Evolutionary conservation across 2,329 filamentous ascomycete genomes (phyloP).

Genomic region (Sporothrix brunneoviolacea): DNA sequence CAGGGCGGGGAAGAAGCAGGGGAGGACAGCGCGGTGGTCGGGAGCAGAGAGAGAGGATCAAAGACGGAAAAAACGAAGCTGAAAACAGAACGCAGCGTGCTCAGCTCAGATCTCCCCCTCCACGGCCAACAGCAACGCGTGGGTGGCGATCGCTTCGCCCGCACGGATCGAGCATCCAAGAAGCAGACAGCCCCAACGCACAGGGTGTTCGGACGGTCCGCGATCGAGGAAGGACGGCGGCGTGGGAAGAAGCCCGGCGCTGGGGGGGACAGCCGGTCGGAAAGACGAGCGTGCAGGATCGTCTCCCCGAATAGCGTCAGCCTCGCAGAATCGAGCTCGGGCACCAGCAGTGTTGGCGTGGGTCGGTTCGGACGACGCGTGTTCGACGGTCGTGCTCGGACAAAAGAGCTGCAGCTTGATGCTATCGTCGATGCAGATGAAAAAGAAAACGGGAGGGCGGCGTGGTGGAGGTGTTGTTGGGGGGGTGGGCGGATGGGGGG

Average conservation of each 20-base stretch:
- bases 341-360: neutral
- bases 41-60: too few species aligned
- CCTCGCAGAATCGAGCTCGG: neutral
- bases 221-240: neutral
- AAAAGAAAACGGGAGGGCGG: neutral
- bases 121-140: conserved; percentile 12
- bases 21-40: neutral
- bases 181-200: neutral
- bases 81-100: neutral
- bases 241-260: neutral
- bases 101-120: conserved; percentile 11
- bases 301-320: conserved; percentile 4
- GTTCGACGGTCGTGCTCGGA: neutral
- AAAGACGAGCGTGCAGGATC: conserved; percentile 11
- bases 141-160: conserved; percentile 9
- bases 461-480: neutral
- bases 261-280: neutral
- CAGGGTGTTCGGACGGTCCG: neutral
- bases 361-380: too few species aligned
- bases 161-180: conserved; percentile 10
- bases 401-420: neutral
- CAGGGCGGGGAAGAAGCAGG: neutral
- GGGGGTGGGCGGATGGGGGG: neutral
- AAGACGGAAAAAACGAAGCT: neutral
- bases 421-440: neutral